Conservation (phyloP, 163 green algal genomes). For the Chlamydomonas reinhardtii region DNA sequence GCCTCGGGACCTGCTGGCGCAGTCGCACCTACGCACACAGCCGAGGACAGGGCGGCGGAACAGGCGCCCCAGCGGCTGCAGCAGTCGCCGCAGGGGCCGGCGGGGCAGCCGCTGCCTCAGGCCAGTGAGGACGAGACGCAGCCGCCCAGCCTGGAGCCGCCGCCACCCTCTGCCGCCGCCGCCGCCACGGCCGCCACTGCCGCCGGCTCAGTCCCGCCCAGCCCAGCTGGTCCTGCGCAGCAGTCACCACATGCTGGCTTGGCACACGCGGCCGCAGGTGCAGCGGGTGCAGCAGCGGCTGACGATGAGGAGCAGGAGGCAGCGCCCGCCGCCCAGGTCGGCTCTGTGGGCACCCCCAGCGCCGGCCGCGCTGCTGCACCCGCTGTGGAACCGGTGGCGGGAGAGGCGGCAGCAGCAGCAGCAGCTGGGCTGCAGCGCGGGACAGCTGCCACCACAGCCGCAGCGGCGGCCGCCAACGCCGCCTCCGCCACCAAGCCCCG, state of each 20-base stretch:
- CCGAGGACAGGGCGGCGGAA: no score
- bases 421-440: no score
- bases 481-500: conserved; percentile 32
- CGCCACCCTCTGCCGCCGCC: not conserved
- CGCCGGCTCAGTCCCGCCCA: not conserved
- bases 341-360: not conserved
- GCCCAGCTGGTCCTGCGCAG: no score
- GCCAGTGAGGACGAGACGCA: conserved; percentile 28
- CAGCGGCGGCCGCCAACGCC: no score
- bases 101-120: not conserved
- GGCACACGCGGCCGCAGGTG: not conserved
- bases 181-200: not conserved
- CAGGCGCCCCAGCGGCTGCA: no score
- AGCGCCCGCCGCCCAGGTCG: no score
- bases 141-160: not conserved
- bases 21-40: no score
- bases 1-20: not conserved
- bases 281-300: not conserved
- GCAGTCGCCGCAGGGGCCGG: not conserved
- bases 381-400: not conserved
- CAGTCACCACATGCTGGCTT: no score
- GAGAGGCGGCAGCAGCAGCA: not conserved
- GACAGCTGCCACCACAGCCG: not conserved
- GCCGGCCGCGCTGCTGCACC: not conserved
- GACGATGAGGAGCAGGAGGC: no score